phyloP scores from a whole-genome alignment of 129 eudicot species.

The Tagetes patula region DNA sequence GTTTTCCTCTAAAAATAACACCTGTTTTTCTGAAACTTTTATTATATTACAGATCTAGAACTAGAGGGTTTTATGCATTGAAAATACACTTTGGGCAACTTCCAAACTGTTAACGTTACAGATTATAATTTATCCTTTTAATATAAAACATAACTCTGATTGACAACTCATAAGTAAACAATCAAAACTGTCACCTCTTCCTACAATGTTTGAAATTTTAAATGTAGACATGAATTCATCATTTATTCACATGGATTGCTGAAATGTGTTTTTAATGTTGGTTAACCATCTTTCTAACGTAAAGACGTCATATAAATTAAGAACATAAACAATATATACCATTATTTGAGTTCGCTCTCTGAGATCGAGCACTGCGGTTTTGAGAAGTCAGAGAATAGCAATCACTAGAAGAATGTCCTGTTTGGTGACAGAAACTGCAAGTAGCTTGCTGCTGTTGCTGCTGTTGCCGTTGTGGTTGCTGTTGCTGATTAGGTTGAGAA shows the following conservation, averaged over 20 bases:
- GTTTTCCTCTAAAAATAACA: not conserved
- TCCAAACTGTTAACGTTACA: not conserved
- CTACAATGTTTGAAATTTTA: not conserved
- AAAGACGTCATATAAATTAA: not conserved
- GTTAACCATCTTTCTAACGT: constrained; percentile 1
- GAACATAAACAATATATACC: constrained; percentile 33
- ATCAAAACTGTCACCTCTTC: not conserved
- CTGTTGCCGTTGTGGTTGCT: constrained; percentile 13
- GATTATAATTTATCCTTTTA: not conserved
- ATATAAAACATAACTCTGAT: not conserved
- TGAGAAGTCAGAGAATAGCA: constrained; percentile 66
- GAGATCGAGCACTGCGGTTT: constrained; percentile 50
- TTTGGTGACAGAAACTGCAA: constrained; percentile 62
- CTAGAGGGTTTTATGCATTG: not conserved
- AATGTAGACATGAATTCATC: not conserved
- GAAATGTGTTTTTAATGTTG: not conserved
- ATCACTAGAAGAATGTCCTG: constrained; percentile 61
- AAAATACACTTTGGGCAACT: not conserved
- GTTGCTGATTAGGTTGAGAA: constrained; percentile 41
- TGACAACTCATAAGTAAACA: not conserved
- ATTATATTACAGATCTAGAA: not conserved
- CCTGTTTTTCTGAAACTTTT: not conserved
- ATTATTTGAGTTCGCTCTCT: constrained; percentile 38
- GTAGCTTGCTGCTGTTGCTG: constrained; percentile 29
- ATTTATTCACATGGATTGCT: not conserved